Percentiles rank a stretch among this genome's conserved stretches.
phyloP scores from a whole-genome alignment of 2,329 filamentous ascomycete species.

The Verticillium albo-atrum region DNA sequence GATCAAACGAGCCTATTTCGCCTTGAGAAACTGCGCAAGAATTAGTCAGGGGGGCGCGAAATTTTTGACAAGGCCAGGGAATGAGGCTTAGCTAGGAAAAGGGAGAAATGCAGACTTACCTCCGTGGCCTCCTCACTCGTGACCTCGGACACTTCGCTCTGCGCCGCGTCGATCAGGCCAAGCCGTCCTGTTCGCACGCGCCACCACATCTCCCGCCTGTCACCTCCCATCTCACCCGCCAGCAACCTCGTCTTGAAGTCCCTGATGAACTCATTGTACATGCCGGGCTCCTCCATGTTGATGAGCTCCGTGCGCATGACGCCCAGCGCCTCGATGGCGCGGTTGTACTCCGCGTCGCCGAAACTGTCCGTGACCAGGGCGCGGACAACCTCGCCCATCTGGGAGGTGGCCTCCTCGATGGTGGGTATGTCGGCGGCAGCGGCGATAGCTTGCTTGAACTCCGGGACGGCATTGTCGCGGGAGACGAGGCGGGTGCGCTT shows the following conservation, averaged over 20 bases:
- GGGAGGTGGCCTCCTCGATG: slow-evolving; percentile 63
- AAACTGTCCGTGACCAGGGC: slow-evolving; percentile 67
- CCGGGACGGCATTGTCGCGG: slow-evolving; percentile 75
- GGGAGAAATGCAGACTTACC: slow-evolving; percentile 28
- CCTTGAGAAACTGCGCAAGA: neutral
- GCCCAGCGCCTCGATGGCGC: slow-evolving; percentile 69
- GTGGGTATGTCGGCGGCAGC: slow-evolving; percentile 54
- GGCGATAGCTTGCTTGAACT: slow-evolving; percentile 78
- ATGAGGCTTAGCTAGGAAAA: neutral
- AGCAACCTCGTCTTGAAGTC: slow-evolving; percentile 70
- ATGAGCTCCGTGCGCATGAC: slow-evolving; percentile 75
- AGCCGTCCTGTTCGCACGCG: slow-evolving; percentile 61
- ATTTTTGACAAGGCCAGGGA: neutral
- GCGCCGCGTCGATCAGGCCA: slow-evolving; percentile 65
- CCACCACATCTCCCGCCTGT: slow-evolving; percentile 81
- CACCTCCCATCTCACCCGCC: slow-evolving; percentile 66
- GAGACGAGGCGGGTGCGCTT: slow-evolving; percentile 34
- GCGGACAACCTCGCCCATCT: slow-evolving; percentile 70
- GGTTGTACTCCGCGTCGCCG: slow-evolving; percentile 69
- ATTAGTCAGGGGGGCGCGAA: neutral
- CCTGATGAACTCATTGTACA: slow-evolving; percentile 72
- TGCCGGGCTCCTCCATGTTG: slow-evolving; percentile 66
- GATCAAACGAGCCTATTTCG: neutral
- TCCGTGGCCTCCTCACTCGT: slow-evolving; percentile 66
- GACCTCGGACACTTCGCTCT: slow-evolving; percentile 61